phyloP scores from a whole-genome alignment of 257 asterid genomes.

The Schizonepeta tenuifolia region DNA sequence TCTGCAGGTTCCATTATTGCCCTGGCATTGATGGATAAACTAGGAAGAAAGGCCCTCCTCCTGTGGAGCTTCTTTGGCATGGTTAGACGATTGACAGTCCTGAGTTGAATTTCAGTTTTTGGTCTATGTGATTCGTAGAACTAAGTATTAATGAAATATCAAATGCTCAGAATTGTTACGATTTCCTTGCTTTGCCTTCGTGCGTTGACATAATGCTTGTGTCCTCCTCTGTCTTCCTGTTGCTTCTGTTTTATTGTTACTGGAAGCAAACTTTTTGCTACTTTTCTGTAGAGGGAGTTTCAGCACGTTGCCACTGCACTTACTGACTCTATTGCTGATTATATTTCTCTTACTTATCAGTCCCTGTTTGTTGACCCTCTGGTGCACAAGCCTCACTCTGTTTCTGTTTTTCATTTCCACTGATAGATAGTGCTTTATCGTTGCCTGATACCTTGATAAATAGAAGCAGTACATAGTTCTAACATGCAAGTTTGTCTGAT shows the following conservation, averaged over 20 bases:
- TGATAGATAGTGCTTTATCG: not conserved
- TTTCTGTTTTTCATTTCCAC: not conserved
- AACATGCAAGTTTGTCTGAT: not conserved
- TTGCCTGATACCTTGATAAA: not conserved
- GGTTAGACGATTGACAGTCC: conserved; percentile 50
- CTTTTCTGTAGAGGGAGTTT: not conserved
- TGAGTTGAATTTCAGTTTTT: conserved; percentile 17
- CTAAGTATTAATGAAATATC: not conserved
- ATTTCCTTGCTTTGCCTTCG: not conserved
- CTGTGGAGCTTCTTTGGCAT: conserved; percentile 96
- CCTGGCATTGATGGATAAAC: conserved; percentile 79
- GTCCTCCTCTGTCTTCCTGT: not conserved
- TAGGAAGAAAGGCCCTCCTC: conserved; percentile 88
- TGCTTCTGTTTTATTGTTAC: not conserved
- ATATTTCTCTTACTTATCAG: not conserved
- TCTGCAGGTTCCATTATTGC: conserved; percentile 79
- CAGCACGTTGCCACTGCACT: not conserved
- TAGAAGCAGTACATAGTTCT: not conserved
- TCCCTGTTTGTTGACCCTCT: not conserved
- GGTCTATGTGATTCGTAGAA: not conserved
- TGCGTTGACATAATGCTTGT: not conserved
- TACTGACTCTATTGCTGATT: not conserved
- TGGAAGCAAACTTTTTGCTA: not conserved
- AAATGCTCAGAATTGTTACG: not conserved
- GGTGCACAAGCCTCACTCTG: not conserved